Evolutionary conservation across 352 stramenopile species (phyloP).

Genomic region (Pythium sp.): DNA sequence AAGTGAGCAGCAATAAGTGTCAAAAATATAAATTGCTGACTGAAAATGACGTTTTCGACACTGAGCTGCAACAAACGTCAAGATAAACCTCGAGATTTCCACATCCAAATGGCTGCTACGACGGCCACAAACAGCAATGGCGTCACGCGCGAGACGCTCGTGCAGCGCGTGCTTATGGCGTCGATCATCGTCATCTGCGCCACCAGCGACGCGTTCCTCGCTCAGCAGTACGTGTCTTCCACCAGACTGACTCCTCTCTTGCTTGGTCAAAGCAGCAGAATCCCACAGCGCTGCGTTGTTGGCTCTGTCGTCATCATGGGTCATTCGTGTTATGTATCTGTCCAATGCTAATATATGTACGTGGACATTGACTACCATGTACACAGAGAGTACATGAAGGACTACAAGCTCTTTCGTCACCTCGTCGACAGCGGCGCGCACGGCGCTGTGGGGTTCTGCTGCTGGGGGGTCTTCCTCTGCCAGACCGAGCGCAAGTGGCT

Average conservation of each 20-base stretch:
- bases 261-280: too few relatives aligned
- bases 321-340: too few relatives aligned
- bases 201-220: conserved; percentile 54
- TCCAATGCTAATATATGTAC: too few relatives aligned
- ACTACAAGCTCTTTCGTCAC: conserved; percentile 48
- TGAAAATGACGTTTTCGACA: too few relatives aligned
- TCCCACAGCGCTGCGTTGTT: neutral
- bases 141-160: neutral
- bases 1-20: too few relatives aligned
- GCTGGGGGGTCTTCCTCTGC: conserved; percentile 62
- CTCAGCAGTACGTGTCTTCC: conserved; percentile 38
- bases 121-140: neutral
- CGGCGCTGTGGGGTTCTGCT: conserved; percentile 47
- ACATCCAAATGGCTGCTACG: conserved; percentile 6
- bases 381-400: conserved; percentile 23
- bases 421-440: conserved; percentile 65
- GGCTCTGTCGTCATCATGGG: neutral
- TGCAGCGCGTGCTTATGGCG: conserved; percentile 37
- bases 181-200: conserved; percentile 48
- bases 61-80: too few relatives aligned
- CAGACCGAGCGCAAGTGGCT: conserved; percentile 17
- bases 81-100: too few relatives aligned
- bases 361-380: neutral
- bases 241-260: neutral
- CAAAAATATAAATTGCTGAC: too few relatives aligned